These are phyloP conservation scores for Thalassiosira delicatula DNA, from an alignment of 352 stramenopile genomes.

Conservation along the genomic window DNA sequence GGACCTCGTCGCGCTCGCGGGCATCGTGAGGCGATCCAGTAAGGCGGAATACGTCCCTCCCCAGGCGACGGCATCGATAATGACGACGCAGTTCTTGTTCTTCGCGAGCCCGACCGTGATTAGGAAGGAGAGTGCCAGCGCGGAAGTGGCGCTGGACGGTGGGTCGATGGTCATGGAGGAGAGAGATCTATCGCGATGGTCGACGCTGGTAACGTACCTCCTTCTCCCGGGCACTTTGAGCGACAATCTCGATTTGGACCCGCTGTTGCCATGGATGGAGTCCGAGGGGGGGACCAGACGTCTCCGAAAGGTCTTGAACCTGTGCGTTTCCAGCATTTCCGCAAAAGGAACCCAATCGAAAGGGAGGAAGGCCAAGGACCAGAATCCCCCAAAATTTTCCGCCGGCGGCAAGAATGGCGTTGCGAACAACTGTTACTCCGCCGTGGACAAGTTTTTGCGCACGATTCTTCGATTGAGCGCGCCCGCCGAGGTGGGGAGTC, in stretches of 20 bases:
- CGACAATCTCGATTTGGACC: constrained; percentile 70
- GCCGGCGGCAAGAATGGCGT: not conserved
- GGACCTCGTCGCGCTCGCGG: constrained; percentile 67
- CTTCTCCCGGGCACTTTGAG: constrained; percentile 70
- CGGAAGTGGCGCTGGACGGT: constrained; percentile 18
- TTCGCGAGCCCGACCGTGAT: constrained; percentile 58
- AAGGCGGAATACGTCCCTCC: constrained; percentile 70
- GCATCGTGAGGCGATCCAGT: constrained; percentile 62
- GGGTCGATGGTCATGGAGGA: constrained; percentile 45
- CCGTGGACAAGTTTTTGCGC: constrained; percentile 52
- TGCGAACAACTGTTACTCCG: constrained; percentile 1
- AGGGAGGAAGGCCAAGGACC: not conserved
- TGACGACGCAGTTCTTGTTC: constrained; percentile 75
- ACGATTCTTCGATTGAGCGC: constrained; percentile 42
- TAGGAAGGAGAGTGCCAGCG: constrained; percentile 13
- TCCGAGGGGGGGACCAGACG: constrained; percentile 53
- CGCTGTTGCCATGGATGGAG: constrained; percentile 71
- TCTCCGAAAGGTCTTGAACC: constrained; percentile 63
- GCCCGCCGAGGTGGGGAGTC: not conserved
- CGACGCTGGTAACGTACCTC: constrained; percentile 64
- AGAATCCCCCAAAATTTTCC: constrained; percentile 22
- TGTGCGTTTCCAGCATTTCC: constrained; percentile 64
- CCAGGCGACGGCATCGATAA: constrained; percentile 63
- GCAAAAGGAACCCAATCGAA: constrained; percentile 3
- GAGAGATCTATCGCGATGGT: constrained; percentile 48